phyloP scores from a whole-genome alignment of 2,329 filamentous ascomycete genomes.

The Colletotrichum sp. region DNA sequence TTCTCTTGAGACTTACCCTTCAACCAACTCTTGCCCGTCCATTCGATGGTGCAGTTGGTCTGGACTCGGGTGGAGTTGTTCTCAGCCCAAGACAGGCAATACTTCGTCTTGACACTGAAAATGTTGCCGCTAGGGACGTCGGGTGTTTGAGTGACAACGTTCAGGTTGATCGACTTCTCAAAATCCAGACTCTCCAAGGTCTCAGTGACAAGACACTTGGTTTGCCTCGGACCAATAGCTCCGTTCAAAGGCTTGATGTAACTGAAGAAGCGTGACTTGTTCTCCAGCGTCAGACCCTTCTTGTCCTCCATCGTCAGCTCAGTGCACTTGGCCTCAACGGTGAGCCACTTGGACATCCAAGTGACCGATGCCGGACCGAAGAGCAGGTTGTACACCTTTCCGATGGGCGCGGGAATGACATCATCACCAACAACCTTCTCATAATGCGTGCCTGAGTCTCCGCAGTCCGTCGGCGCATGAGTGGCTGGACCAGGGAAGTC shows the following conservation, averaged over 20 bases:
- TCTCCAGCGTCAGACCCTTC: constrained; percentile 76
- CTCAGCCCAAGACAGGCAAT: constrained; percentile 92
- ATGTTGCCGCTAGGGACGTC: constrained; percentile 95
- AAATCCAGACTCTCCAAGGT: constrained; percentile 84
- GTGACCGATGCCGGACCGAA: constrained; percentile 81
- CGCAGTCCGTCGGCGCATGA: constrained; percentile 86
- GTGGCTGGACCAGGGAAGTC: constrained; percentile 87
- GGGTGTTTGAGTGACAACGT: constrained; percentile 84
- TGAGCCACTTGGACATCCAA: constrained; percentile 88
- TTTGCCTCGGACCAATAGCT: constrained; percentile 89
- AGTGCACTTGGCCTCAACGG: constrained; percentile 84
- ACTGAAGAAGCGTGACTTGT: constrained; percentile 75
- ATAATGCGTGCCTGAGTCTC: constrained; percentile 79
- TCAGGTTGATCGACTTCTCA: constrained; percentile 85
- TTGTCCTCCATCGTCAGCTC: constrained; percentile 91
- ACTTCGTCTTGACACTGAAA: constrained; percentile 91
- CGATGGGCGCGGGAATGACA: constrained; percentile 82
- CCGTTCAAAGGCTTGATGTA: constrained; percentile 92
- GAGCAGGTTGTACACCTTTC: constrained; percentile 87
- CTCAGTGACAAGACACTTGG: constrained; percentile 90
- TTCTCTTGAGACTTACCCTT: constrained; percentile 69
- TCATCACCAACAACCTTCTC: constrained; percentile 88
- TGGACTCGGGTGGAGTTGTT: constrained; percentile 85
- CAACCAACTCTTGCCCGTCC: constrained; percentile 97
- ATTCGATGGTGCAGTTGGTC: constrained; percentile 90